These are phyloP conservation scores for Soucietia sequanensis DNA, from an alignment of 805 yeast species.

Conservation along the genomic window DNA sequence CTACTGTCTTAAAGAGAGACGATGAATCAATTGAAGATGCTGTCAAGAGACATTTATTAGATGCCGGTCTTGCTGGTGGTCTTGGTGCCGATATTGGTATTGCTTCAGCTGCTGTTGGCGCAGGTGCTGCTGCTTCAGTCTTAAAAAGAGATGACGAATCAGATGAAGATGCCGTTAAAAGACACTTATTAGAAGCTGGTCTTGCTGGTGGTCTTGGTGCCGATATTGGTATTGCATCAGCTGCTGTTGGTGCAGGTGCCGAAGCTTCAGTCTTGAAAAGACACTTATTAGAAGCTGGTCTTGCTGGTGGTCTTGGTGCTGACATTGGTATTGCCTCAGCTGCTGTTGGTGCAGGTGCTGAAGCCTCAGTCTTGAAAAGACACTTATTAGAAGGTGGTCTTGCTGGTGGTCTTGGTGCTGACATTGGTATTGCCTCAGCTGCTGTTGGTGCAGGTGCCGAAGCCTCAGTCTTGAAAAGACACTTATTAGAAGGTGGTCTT, in stretches of 20 bases:
- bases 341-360: slow-evolving; percentile 3
- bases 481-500: slow-evolving; percentile 3
- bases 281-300: neutral
- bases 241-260: neutral
- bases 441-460: slow-evolving; percentile 6
- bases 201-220: slow-evolving; percentile 4
- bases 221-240: neutral
- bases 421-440: slow-evolving; percentile 1
- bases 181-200: slow-evolving; percentile 11
- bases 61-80: slow-evolving; percentile 7
- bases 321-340: slow-evolving; percentile 3
- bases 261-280: neutral
- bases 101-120: slow-evolving; percentile 8
- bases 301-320: slow-evolving; percentile 4
- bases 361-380: slow-evolving; percentile 3
- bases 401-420: slow-evolving; percentile 5
- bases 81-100: slow-evolving; percentile 9
- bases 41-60: slow-evolving; percentile 7
- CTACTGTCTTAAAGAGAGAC: slow-evolving; percentile 9
- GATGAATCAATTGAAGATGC: slow-evolving; percentile 9
- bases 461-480: slow-evolving; percentile 13
- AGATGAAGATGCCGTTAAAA: neutral
- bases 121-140: slow-evolving; percentile 11
- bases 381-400: neutral
- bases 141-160: slow-evolving; percentile 8